Evolutionary conservation across 108 stramenopile genomes (phyloP), one percentile per base, ranked within the genome.

Genomic region (Fragilaria crotonensis): DNA sequence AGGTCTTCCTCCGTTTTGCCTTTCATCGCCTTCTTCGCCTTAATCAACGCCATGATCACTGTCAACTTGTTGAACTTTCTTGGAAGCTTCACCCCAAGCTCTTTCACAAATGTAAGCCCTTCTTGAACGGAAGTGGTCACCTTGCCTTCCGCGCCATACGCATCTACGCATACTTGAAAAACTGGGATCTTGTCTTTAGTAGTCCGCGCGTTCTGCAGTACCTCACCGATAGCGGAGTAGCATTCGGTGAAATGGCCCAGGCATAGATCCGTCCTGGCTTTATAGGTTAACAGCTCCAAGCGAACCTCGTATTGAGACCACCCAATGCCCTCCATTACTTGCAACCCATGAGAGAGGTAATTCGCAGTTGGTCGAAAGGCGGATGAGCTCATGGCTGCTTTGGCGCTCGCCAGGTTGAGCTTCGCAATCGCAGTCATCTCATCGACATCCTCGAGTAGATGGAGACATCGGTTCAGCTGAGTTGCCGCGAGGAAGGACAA

Each of bases 291-390:
- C 11, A 79, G 54, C 18, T 71, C 58, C n/a, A 79, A 33, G 47
- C 41, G 53, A 31, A 79, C 28, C 18, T 72, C 51, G 57, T 79
- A 79, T 26, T 60, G 48, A 17, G 17, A 1, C 1, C 31, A 25
- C 73, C 78, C 75, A 18, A 33, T 25, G 28, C 48, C 45, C 7
- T 57, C 46, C 18, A 51, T 59, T 45, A 60, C 54, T 0, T 62
- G 57, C 14, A 62, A 31, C 23, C 64, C 73, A 27, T 48, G 23
- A 22, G 54, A 26, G 4, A 74, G 48, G 55, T 68, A 60, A 5
- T 71, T 63, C 5, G 52, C 44, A 5, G 77, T 69, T 4, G 73
- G 73, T 18, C 51, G 45, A n/a, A 74, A 62, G 4, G 77, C 72
- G 19, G 77, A 73, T 41, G 58, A 70, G 4, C 56, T 48, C 1